Evolutionary conservation across 2,329 filamentous ascomycete genomes (phyloP), one percentile per base, ranked within the genome.

Genomic region (Blastomyces gilchristii): DNA sequence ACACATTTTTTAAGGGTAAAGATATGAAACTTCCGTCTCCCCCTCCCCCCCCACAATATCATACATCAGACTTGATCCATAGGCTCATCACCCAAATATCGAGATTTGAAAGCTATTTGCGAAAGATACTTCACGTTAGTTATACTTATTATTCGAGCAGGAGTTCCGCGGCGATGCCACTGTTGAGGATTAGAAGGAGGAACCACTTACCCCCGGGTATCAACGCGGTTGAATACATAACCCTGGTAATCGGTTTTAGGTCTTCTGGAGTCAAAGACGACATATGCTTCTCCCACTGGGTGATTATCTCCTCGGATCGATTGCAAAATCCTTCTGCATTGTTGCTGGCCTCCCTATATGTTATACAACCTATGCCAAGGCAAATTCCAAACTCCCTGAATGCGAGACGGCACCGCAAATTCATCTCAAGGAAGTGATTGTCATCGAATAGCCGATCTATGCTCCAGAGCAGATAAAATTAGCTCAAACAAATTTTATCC

Each of bases 191-290:
- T 39, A 25, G 11, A 58, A 39, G 9, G 39, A 41, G 22, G 12
- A 45, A 45, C 12, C 34, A 74, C 80, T 79, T 67, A 84, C 82
- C 80, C 67, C 82, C 82, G 4, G 82, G 80, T 59, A 82, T 77
- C 66, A 85, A 67, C 43, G 82, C 82, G 4, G 82, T 75, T 16
- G 82, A 80, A 72, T 83, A 84, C 82, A 85, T 85, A 49, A 81
- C 81, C 28, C 77, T 71, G 4, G 81, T 83, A 50, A 85, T 85
- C 0, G 82, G 82, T 54, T 75, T 72, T 66, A 85, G 67, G 56
- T 82, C 80, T 4, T 76, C 69, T 16, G 77, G 72, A 1, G 76
- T 70, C 25, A 73, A 66, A 18, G 67, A 67, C 28, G 70, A 65
- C 2, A 75, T 75, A 61, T 74, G 73, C 11, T 74, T 71, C 61